Evolutionary conservation across 441 rosid genomes (phyloP).

Genomic region (Raphanus hybrid): DNA sequence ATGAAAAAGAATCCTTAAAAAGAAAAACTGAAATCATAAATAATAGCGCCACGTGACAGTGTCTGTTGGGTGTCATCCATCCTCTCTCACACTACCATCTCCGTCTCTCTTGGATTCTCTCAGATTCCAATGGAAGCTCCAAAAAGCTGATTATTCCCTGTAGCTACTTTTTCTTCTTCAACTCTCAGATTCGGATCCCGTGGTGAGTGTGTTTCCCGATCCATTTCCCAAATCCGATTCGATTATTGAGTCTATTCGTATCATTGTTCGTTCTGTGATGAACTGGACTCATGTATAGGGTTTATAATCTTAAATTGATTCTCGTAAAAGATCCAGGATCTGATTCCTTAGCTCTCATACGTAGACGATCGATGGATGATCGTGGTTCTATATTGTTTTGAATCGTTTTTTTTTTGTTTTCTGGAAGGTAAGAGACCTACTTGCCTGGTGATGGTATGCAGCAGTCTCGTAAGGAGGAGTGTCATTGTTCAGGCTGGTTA

Average conservation of each 20-base stretch:
- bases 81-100: constrained; percentile 15
- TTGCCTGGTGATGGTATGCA: constrained; percentile 67
- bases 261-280: constrained; percentile 4
- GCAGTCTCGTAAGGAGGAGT: constrained; percentile 60
- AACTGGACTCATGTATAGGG: too few relatives aligned
- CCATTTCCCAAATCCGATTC: constrained; percentile 32
- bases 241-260: constrained; percentile 12
- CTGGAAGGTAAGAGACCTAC: background rate
- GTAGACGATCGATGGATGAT: too few relatives aligned
- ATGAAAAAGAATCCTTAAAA: background rate
- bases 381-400: too few relatives aligned
- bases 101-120: constrained; percentile 54
- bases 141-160: constrained; percentile 38
- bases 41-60: background rate
- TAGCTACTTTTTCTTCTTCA: background rate
- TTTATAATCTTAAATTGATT: too few relatives aligned
- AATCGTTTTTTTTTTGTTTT: too few relatives aligned
- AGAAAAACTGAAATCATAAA: too few relatives aligned
- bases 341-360: too few relatives aligned
- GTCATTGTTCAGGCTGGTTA: constrained; percentile 64
- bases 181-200: constrained; percentile 53
- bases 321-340: too few relatives aligned
- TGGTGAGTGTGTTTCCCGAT: constrained; percentile 17
- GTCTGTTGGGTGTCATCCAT: background rate
- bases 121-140: constrained; percentile 41